Base-by-base conservation (phyloP, 306 rosid genomes). In the Pterocarpus santalinus region DNA sequence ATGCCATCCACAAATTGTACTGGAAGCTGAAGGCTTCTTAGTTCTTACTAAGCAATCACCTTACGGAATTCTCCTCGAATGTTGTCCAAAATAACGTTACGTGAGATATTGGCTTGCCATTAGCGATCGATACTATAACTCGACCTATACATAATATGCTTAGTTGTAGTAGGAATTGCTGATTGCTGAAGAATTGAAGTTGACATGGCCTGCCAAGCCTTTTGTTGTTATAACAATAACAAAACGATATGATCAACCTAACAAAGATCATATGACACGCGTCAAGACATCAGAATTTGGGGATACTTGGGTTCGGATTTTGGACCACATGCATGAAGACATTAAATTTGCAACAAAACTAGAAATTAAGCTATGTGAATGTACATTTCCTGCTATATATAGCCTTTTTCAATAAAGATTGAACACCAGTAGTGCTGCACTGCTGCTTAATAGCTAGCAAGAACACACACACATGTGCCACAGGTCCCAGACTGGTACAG, bases 301-400 rank as follows among this genome's bases (percentile, higher is more conserved):
- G 69, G 67, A 44, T 74, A 22, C 33, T 75, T 66, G 62, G 10
- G 46, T 60, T 36, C 36, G 52, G 60, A 73, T 49, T 56, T 78
- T 69, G 84, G 88, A 80, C 85, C 88, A 85, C 77, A 70, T 15
- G 62, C 61, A 71, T 3, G 58, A 35, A 65, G 77, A 74, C 71
- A 80, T 53, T 69, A 56, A 64, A 22, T 63, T 74, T 75, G 73
- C 82, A 71, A 72, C 44, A 53, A 63, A 73, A 81, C 32, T 39
- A 32, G 73, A 33, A 73, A 73, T 69, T 39, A 5, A 13, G 16
- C 7, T 51, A 6, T 28, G 36, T 60, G 66, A 79, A 84, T 80
- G 66, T 80, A 49, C 72, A 46, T 43, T 47, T 82, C 57, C 43
- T 69, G 72, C 78, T 76, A 33, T 15, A 51, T 16, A 47, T 47